phyloP scores from a whole-genome alignment of 208 protist genomes.

The Entamoeba invadens region DNA sequence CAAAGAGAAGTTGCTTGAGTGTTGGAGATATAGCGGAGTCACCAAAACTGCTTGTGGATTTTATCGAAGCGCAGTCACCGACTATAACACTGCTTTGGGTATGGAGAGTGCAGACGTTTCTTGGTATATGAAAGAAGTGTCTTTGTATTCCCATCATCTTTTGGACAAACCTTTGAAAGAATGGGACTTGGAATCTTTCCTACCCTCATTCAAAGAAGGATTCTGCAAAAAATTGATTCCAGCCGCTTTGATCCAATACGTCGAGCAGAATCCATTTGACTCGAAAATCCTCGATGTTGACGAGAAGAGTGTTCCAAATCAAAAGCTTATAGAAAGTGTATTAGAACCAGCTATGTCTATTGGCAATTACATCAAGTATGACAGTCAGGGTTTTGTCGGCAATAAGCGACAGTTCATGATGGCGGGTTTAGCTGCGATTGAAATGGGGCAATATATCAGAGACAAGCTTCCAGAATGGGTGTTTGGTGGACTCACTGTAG shows the following conservation, averaged over 20 bases:
- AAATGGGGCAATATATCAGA: slow-evolving; percentile 31
- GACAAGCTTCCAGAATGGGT: background rate
- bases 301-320: background rate
- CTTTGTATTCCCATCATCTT: background rate
- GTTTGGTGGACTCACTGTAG: background rate
- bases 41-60: slow-evolving; percentile 16
- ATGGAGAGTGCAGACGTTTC: slow-evolving; percentile 33
- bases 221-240: slow-evolving; percentile 39
- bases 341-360: background rate
- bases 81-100: slow-evolving; percentile 28
- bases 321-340: background rate
- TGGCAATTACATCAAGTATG: background rate
- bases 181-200: slow-evolving; percentile 19
- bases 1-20: slow-evolving; percentile 16
- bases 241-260: background rate
- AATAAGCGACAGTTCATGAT: slow-evolving; percentile 39
- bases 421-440: slow-evolving; percentile 35
- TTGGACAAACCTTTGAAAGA: background rate
- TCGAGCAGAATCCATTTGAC: background rate
- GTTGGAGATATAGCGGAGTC: slow-evolving; percentile 30
- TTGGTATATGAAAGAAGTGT: slow-evolving; percentile 31
- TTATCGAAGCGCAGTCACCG: slow-evolving; percentile 21
- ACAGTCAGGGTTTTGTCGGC: slow-evolving; percentile 31
- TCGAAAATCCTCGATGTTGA: background rate
- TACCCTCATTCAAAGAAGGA: slow-evolving; percentile 39